These are phyloP conservation scores for Theobroma cacao DNA, from an alignment of 345 rosid species.

Conservation along the genomic window DNA sequence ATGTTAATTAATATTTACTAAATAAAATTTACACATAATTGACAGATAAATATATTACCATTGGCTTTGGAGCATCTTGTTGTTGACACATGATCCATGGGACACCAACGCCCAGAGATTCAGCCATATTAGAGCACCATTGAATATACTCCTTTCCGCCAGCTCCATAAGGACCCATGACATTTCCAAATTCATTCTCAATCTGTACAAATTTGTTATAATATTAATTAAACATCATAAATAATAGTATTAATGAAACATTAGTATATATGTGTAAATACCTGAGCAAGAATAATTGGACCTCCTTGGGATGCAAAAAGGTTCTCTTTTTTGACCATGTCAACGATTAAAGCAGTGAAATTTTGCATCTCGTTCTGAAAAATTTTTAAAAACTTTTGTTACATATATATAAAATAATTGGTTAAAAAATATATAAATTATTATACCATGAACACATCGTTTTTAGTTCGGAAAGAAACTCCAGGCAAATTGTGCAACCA, in stretches of 20 bases:
- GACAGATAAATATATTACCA: no score
- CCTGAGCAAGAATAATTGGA: slow-evolving; percentile 74
- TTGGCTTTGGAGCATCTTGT: slow-evolving; percentile 41
- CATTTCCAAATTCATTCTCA: slow-evolving; percentile 41
- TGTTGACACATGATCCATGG: slow-evolving; percentile 71
- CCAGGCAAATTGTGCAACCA: slow-evolving; percentile 62
- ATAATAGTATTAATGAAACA: neutral
- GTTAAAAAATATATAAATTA: neutral
- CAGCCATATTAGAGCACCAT: slow-evolving; percentile 36
- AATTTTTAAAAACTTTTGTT: neutral
- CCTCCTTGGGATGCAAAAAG: slow-evolving; percentile 85
- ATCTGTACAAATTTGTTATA: slow-evolving; percentile 5
- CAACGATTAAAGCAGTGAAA: slow-evolving; percentile 55
- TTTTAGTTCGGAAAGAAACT: slow-evolving; percentile 47
- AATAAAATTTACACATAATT: neutral
- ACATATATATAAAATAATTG: neutral
- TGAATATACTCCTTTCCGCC: slow-evolving; percentile 26
- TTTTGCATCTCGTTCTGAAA: slow-evolving; percentile 70
- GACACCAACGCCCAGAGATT: slow-evolving; percentile 37
- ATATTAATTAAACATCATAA: neutral
- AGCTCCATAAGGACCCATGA: slow-evolving; percentile 9
- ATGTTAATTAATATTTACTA: neutral
- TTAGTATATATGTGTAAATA: slow-evolving; percentile 12
- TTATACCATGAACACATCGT: slow-evolving; percentile 43
- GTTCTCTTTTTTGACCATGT: slow-evolving; percentile 55